A percentile compares a stretch with the other conserved stretches of the same genome.
These are phyloP conservation scores for Claviceps sp. DNA, from an alignment of 2,329 filamentous ascomycete genomes.

Conservation along the genomic window DNA sequence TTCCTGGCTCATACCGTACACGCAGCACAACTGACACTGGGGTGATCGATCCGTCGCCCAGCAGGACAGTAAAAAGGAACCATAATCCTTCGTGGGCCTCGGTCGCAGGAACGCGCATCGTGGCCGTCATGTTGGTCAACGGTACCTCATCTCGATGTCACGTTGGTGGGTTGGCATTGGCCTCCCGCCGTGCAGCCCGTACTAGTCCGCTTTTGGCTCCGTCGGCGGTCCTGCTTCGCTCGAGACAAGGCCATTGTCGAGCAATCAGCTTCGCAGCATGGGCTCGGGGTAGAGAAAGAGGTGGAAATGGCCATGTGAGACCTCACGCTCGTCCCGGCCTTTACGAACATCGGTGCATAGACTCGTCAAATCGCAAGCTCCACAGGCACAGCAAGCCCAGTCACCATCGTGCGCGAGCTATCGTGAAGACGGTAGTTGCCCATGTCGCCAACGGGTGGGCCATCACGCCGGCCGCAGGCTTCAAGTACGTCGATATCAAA, in stretches of 20 bases:
- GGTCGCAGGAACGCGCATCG: neutral
- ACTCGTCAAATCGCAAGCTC: slow-evolving; percentile 29
- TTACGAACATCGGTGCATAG: slow-evolving; percentile 32
- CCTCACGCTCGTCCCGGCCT: slow-evolving; percentile 31
- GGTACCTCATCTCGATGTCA: neutral
- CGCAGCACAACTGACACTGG: neutral
- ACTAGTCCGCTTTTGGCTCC: neutral
- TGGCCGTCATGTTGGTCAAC: slow-evolving; percentile 1
- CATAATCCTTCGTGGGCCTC: neutral
- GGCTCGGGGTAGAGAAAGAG: slow-evolving; percentile 27
- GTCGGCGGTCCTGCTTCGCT: slow-evolving; percentile 1
- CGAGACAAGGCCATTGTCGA: slow-evolving; percentile 18
- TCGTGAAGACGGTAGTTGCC: slow-evolving; percentile 29
- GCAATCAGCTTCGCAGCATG: slow-evolving; percentile 36
- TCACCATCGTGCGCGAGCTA: slow-evolving; percentile 20
- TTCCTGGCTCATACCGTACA: neutral
- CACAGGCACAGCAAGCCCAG: slow-evolving; percentile 30
- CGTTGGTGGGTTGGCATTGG: neutral
- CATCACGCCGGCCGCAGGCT: slow-evolving; percentile 11
- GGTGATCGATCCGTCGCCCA: neutral
- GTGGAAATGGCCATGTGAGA: slow-evolving; percentile 23
- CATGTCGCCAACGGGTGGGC: slow-evolving; percentile 20
- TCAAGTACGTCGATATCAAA: slow-evolving; percentile 23
- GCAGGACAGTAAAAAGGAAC: neutral
- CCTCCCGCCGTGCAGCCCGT: slow-evolving; percentile 1